Percentiles rank a stretch among this genome's conserved stretches.
phyloP scores from a whole-genome alignment of 2,329 filamentous ascomycete species.

The Xylaria sp. region DNA sequence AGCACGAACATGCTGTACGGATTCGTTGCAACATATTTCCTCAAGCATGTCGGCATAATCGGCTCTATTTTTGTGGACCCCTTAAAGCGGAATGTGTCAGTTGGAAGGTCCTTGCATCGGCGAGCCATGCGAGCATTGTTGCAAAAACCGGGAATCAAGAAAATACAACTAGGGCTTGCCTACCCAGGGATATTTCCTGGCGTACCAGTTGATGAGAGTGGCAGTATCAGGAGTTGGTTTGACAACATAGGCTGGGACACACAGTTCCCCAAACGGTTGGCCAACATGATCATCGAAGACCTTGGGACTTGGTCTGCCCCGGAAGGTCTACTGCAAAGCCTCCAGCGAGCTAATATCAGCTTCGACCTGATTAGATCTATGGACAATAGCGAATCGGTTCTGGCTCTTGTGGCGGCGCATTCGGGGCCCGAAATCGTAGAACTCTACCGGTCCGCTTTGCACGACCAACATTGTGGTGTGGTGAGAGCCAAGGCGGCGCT shows the following conservation, averaged over 20 bases:
- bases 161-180: slow-evolving; percentile 82
- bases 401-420: slow-evolving; percentile 78
- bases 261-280: slow-evolving; percentile 65
- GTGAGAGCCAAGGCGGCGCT: slow-evolving; percentile 80
- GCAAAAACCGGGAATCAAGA: slow-evolving; percentile 77
- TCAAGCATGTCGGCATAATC: slow-evolving; percentile 77
- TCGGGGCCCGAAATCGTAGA: slow-evolving; percentile 82
- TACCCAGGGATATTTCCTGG: slow-evolving; percentile 89
- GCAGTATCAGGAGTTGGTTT: slow-evolving; percentile 78
- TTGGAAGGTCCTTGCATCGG: slow-evolving; percentile 89
- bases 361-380: slow-evolving; percentile 87
- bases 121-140: slow-evolving; percentile 80
- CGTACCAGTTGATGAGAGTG: slow-evolving; percentile 71
- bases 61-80: slow-evolving; percentile 93
- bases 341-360: slow-evolving; percentile 77
- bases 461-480: slow-evolving; percentile 79
- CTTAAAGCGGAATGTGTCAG: slow-evolving; percentile 83
- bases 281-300: slow-evolving; percentile 78
- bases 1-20: slow-evolving; percentile 91
- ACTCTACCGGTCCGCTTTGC: slow-evolving; percentile 80
- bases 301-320: slow-evolving; percentile 79
- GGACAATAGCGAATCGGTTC: slow-evolving; percentile 78
- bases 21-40: slow-evolving; percentile 89
- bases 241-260: slow-evolving; percentile 89
- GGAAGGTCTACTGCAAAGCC: slow-evolving; percentile 77